Conservation (phyloP, 2,329 filamentous ascomycete species). For the Microcyclosporella mali region DNA sequence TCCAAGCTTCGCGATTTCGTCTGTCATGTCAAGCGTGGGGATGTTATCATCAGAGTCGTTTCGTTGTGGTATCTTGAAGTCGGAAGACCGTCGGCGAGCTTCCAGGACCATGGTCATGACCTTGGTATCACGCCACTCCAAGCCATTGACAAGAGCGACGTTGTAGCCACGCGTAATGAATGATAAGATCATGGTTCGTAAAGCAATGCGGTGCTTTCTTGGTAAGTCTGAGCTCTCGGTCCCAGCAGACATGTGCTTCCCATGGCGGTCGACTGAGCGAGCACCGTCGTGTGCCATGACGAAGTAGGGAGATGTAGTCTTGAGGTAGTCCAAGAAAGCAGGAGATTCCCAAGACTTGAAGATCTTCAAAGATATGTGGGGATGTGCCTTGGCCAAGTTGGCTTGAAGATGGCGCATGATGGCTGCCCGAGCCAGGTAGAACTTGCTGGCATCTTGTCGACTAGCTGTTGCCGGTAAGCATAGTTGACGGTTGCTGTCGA, state of each 20-base stretch:
- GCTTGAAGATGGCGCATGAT: constrained; percentile 58
- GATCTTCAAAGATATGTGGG: constrained; percentile 40
- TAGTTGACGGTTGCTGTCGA: constrained; percentile 50
- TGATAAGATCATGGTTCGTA: constrained; percentile 48
- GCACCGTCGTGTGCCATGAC: constrained; percentile 63
- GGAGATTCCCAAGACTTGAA: constrained; percentile 45
- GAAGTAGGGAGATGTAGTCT: constrained; percentile 54
- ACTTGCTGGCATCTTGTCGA: constrained; percentile 43
- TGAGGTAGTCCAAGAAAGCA: constrained; percentile 52
- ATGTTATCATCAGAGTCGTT: neutral
- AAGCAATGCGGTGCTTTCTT: constrained; percentile 17
- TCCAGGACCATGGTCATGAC: constrained; percentile 47
- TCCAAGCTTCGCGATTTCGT: constrained; percentile 14
- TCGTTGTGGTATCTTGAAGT: neutral
- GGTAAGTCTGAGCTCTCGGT: constrained; percentile 5
- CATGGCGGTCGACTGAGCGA: constrained; percentile 16
- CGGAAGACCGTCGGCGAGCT: constrained; percentile 13
- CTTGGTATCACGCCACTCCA: constrained; percentile 61
- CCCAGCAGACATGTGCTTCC: constrained; percentile 15
- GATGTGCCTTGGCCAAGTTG: constrained; percentile 36
- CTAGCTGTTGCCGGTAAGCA: constrained; percentile 47
- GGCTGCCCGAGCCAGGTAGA: constrained; percentile 55
- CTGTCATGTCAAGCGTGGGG: constrained; percentile 13
- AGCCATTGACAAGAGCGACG: constrained; percentile 56
- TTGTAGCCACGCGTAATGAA: constrained; percentile 54